phyloP scores from a whole-genome alignment of 768 basidiomycete genomes.

The Leccinum variicolor region DNA sequence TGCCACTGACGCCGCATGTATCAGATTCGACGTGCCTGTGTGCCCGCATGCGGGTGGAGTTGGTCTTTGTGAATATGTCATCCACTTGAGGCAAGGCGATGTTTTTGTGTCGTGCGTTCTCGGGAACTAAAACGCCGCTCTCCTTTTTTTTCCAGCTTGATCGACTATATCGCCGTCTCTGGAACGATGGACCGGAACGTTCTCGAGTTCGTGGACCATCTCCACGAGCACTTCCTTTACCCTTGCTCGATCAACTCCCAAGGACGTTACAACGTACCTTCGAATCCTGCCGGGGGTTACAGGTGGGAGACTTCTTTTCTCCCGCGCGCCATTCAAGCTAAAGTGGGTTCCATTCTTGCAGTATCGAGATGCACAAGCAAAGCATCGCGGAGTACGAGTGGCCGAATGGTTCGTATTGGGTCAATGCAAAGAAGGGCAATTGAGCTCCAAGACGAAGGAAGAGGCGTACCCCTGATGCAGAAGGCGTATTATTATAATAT shows the following conservation, averaged over 20 bases:
- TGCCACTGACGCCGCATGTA: conserved; percentile 3
- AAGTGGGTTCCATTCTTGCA: conserved; percentile 23
- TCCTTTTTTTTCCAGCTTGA: conserved; percentile 50
- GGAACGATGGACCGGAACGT: conserved; percentile 94
- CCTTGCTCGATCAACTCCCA: conserved; percentile 84
- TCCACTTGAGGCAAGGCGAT: conserved; percentile 64
- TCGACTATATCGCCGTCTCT: conserved; percentile 91
- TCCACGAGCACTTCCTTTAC: conserved; percentile 90
- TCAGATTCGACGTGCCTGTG: conserved; percentile 82
- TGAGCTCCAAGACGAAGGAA: neutral
- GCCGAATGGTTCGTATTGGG: conserved; percentile 61
- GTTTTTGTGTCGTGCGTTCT: neutral
- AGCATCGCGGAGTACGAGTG: conserved; percentile 84
- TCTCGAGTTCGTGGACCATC: conserved; percentile 84
- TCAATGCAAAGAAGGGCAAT: conserved; percentile 1
- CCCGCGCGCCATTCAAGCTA: neutral
- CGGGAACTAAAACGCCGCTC: neutral
- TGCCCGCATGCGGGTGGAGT: conserved; percentile 97
- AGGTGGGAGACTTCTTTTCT: conserved; percentile 15
- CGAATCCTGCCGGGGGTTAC: conserved; percentile 73
- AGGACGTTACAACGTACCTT: conserved; percentile 87
- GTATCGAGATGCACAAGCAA: conserved; percentile 83
- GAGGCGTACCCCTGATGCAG: neutral
- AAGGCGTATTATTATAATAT: conserved; percentile 1
- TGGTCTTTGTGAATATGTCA: conserved; percentile 91